Conservation (phyloP, 1,284 basidiomycete species). For the Vanrija sp. region DNA sequence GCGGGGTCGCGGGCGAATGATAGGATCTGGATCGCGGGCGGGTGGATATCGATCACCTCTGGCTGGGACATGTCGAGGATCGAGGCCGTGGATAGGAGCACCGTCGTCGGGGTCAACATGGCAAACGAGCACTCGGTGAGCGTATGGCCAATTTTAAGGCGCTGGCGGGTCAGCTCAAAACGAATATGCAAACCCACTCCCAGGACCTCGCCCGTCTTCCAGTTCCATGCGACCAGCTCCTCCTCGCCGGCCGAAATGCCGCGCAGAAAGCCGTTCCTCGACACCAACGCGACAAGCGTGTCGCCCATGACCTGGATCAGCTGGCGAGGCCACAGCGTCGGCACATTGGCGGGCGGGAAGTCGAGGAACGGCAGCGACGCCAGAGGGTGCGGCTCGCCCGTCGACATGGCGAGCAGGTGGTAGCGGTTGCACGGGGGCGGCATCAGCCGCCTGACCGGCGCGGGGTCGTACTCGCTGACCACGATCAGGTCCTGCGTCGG, state of each 20-base stretch:
- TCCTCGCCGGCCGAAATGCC: constrained; percentile 27
- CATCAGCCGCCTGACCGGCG: neutral
- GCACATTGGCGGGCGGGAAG: constrained; percentile 29
- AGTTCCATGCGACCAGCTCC: constrained; percentile 47
- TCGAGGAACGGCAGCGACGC: constrained; percentile 33
- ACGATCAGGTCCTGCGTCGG: constrained; percentile 48
- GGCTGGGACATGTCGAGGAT: constrained; percentile 8
- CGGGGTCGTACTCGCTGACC: constrained; percentile 32
- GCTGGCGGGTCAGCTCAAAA: neutral
- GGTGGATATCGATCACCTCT: constrained; percentile 3
- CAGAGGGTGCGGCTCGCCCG: constrained; percentile 41
- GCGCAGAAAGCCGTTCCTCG: constrained; percentile 19
- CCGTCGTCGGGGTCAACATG: constrained; percentile 14
- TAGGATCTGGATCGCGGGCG: constrained; percentile 40
- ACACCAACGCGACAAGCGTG: constrained; percentile 41
- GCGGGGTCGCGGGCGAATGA: constrained; percentile 29
- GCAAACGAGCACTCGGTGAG: constrained; percentile 5
- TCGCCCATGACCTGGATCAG: constrained; percentile 46
- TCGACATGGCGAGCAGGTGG: constrained; percentile 43
- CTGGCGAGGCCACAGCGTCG: constrained; percentile 31
- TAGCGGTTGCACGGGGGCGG: constrained; percentile 33
- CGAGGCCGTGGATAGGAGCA: constrained; percentile 5
- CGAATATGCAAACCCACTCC: constrained; percentile 22
- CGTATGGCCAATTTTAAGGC: constrained; percentile 5
- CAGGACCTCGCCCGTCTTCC: constrained; percentile 45